Evolutionary conservation across 257 asterid genomes (phyloP), one percentile per base, ranked within the genome.

Genomic region (Fraxinus excelsior): DNA sequence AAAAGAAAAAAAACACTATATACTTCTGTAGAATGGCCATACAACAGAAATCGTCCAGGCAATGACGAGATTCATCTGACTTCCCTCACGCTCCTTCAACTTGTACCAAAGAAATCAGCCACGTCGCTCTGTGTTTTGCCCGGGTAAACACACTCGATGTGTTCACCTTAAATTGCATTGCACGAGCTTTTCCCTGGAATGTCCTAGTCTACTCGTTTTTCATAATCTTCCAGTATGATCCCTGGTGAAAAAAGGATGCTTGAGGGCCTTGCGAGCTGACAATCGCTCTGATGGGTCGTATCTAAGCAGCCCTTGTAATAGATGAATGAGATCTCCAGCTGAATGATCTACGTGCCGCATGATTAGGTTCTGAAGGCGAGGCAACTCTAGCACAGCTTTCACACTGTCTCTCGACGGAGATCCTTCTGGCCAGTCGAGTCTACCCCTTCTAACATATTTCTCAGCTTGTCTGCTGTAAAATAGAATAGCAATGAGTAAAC

Each of bases 391-490:
- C 26, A 94, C 98, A 31, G 94, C 87, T 83, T 80, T 94, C 6
- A 92, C 90, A 67, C 97, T 94, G 1, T 92, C 98, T 51, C 98
- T 88, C 7, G 97, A 89, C 10, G 94, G 37, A 4, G 98, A 96
- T 7, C 97, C 97, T 62, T 90, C 98, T 0, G 98, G 98, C 97
- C 97, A 94, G 72, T 92, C 92, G 65, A 94, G 80, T 49, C 91
- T 70, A 31, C 94, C 94, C 84, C 91, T 92, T 75, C 97, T 82
- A 44, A 92, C 85, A 75, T 88, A 90, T 74, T 90, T 94, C 51
- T 90, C 96, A 4, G 96, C 89, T 70, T 90, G 88, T 35, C 92
- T 93, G 67, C 98, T 94, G 84, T 3, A 64, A 74, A 2, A 42
- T 42, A 42, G 18, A 42, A 42, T 42, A 42, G 51, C 51, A 42